phyloP scores from a whole-genome alignment of 1,284 basidiomycete genomes.

The Cryptococcus hybrid region DNA sequence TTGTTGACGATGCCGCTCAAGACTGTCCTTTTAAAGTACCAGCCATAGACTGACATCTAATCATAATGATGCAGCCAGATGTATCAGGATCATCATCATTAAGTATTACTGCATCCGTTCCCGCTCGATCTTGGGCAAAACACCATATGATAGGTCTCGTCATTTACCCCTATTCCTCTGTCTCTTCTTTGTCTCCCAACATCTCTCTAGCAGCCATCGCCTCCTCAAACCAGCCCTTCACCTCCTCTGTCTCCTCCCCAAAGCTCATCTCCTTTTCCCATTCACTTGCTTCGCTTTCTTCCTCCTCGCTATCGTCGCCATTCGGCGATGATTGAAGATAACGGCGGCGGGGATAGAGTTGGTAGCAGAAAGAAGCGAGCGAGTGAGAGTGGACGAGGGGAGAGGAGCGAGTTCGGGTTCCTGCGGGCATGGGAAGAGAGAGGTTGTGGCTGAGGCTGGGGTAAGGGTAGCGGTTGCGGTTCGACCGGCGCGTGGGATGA shows the following conservation, averaged over 20 bases:
- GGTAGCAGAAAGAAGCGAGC: constrained; percentile 10
- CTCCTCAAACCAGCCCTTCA: constrained; percentile 16
- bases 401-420: constrained; percentile 2
- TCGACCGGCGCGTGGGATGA: background rate
- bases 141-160: too few relatives aligned
- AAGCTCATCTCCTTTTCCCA: constrained; percentile 20
- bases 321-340: too few relatives aligned
- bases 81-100: too few relatives aligned
- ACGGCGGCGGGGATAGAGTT: background rate
- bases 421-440: constrained; percentile 1
- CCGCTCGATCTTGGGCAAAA: too few relatives aligned
- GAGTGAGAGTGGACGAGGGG: constrained; percentile 5
- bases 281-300: constrained; percentile 11
- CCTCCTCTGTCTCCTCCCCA: constrained; percentile 14
- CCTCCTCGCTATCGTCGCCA: constrained; percentile 1
- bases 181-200: background rate
- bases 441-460: background rate
- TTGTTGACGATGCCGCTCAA: too few relatives aligned
- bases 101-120: too few relatives aligned
- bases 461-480: background rate
- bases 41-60: too few relatives aligned
- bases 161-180: too few relatives aligned
- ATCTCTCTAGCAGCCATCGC: constrained; percentile 12
- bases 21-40: too few relatives aligned
- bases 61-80: too few relatives aligned